Conservation (phyloP, 2,329 filamentous ascomycete genomes). For the Lecanicillium sp. region DNA sequence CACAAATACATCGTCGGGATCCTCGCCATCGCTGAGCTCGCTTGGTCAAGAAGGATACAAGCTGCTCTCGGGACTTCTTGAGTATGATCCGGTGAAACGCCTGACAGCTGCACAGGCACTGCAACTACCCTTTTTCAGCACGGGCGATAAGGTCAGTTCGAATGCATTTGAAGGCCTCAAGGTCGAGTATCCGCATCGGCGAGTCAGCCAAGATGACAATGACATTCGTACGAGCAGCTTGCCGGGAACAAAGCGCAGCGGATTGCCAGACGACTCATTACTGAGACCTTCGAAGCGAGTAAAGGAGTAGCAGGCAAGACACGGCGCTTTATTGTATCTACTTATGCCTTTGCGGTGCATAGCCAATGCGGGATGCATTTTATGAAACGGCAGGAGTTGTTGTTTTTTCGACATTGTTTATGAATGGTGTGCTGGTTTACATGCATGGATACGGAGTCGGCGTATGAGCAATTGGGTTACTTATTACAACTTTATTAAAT, state of each 20-base stretch:
- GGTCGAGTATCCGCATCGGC: constrained; percentile 78
- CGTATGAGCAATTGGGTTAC: too few relatives aligned
- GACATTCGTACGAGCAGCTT: constrained; percentile 87
- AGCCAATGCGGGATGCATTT: too few relatives aligned
- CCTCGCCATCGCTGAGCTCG: constrained; percentile 38
- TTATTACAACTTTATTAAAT: too few relatives aligned
- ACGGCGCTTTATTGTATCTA: not conserved
- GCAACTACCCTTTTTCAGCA: constrained; percentile 82
- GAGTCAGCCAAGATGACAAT: constrained; percentile 91
- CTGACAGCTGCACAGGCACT: constrained; percentile 82
- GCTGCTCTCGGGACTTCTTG: constrained; percentile 71
- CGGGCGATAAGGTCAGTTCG: constrained; percentile 61
- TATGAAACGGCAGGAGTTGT: not conserved
- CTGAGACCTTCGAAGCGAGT: constrained; percentile 53
- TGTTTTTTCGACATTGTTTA: too few relatives aligned
- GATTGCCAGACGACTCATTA: constrained; percentile 72
- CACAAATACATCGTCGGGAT: constrained; percentile 37
- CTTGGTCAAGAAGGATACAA: constrained; percentile 73
- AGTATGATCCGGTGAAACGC: constrained; percentile 86
- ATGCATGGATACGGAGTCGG: too few relatives aligned
- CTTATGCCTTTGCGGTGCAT: too few relatives aligned
- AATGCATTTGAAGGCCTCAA: constrained; percentile 91
- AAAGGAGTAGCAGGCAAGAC: constrained; percentile 41
- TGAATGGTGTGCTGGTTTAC: too few relatives aligned
- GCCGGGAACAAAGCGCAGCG: constrained; percentile 84